A percentile compares a stretch with the other conserved stretches of the same genome.
Evolutionary conservation across 2,329 filamentous ascomycete species (phyloP).

Genomic region (Exophiala spinifera): DNA sequence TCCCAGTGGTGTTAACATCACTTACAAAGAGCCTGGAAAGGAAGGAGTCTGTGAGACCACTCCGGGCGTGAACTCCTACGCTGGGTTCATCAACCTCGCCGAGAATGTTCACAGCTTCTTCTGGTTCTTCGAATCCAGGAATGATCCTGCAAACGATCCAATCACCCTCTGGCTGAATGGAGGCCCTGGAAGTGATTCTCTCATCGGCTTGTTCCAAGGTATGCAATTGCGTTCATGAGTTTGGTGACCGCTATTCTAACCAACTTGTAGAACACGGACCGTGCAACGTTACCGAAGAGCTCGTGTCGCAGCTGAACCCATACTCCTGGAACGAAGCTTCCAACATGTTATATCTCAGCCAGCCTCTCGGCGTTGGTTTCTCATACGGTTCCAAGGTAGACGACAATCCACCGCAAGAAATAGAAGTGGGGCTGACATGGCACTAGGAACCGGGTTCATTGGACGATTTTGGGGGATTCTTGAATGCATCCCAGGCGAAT

Average conservation of each 20-base stretch:
- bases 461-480: slow-evolving; percentile 43
- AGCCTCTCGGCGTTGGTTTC: slow-evolving; percentile 59
- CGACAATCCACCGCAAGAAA: slow-evolving; percentile 19
- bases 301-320: slow-evolving; percentile 52
- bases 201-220: slow-evolving; percentile 44
- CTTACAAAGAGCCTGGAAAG: slow-evolving; percentile 57
- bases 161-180: slow-evolving; percentile 43
- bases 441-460: slow-evolving; percentile 39
- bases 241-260: slow-evolving; percentile 20
- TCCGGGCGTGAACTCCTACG: slow-evolving; percentile 55
- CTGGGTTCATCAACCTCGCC: slow-evolving; percentile 54
- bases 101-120: slow-evolving; percentile 53
- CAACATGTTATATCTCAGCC: slow-evolving; percentile 61
- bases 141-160: slow-evolving; percentile 45
- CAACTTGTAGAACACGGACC: slow-evolving; percentile 38
- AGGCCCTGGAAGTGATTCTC: slow-evolving; percentile 33
- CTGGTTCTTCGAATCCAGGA: slow-evolving; percentile 57
- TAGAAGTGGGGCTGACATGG: slow-evolving; percentile 5
- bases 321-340: slow-evolving; percentile 59
- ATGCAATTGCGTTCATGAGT: slow-evolving; percentile 2
- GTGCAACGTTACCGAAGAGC: slow-evolving; percentile 44
- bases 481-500: slow-evolving; percentile 43
- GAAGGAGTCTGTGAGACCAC: slow-evolving; percentile 53
- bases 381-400: slow-evolving; percentile 43
- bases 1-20: slow-evolving; percentile 50